Conservation (phyloP, 345 rosid genomes). For the Dimocarpus longan region DNA sequence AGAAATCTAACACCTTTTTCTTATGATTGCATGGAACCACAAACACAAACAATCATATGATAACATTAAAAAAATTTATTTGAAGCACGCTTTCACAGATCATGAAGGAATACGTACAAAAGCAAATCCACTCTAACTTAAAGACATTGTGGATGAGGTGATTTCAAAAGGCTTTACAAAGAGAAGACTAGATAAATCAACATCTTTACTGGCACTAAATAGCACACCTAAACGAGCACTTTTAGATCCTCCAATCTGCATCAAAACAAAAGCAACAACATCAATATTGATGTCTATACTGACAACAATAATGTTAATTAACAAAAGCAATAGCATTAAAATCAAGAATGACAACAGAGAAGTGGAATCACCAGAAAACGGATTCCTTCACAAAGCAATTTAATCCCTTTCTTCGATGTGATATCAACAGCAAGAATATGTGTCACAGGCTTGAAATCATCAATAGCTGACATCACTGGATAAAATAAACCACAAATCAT, state of each 20-base stretch:
- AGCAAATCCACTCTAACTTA: constrained; percentile 12
- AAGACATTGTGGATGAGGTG: constrained; percentile 43
- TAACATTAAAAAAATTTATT: not conserved
- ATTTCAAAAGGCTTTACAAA: constrained; percentile 68
- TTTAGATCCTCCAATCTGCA: constrained; percentile 83
- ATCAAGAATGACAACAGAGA: constrained; percentile 4
- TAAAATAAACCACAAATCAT: constrained; percentile 24
- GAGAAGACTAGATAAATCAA: constrained; percentile 57
- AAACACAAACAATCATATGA: constrained; percentile 15
- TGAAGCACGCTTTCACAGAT: not conserved
- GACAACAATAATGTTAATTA: not conserved
- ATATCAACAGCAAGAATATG: constrained; percentile 92
- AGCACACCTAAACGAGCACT: constrained; percentile 82
- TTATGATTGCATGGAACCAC: constrained; percentile 62
- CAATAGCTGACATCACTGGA: constrained; percentile 57
- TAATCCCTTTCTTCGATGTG: constrained; percentile 71
- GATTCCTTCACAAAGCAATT: constrained; percentile 84
- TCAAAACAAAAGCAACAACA: constrained; percentile 26
- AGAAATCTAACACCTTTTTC: constrained; percentile 65
- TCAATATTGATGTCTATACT: not conserved
- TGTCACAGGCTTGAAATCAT: constrained; percentile 91
- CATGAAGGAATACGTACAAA: constrained; percentile 1
- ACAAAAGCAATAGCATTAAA: not conserved
- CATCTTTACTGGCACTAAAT: constrained; percentile 55
- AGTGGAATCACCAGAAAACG: constrained; percentile 66